phyloP scores from a whole-genome alignment of 2,329 filamentous ascomycete species.

The Fusarium sp. region DNA sequence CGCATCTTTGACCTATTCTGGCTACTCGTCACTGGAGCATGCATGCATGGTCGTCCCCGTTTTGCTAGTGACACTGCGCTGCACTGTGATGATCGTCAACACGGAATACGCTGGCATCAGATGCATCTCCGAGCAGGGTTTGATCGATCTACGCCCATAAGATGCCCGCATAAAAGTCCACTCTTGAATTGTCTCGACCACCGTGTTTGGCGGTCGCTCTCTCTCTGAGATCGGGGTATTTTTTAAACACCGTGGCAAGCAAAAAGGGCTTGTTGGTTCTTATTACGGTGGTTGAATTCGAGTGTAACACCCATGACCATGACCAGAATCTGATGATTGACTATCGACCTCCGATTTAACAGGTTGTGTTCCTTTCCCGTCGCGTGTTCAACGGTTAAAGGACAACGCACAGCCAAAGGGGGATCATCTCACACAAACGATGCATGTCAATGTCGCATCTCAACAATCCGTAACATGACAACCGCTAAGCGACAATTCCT shows the following conservation, averaged over 20 bases:
- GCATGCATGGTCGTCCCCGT: constrained; percentile 17
- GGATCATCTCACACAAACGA: constrained; percentile 28
- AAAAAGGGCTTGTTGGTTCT: constrained; percentile 12
- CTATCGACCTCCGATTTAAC: constrained; percentile 2
- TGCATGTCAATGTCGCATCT: constrained; percentile 31
- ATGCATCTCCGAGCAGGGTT: background rate
- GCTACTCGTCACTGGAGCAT: constrained; percentile 17
- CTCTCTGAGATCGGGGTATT: background rate
- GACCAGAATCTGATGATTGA: constrained; percentile 6
- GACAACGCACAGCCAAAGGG: constrained; percentile 15
- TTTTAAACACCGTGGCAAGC: background rate
- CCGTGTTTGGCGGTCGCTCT: background rate
- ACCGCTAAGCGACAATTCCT: constrained; percentile 1
- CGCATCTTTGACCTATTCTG: constrained; percentile 18
- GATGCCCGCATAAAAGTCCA: constrained; percentile 3
- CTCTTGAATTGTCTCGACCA: background rate
- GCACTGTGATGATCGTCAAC: constrained; percentile 18
- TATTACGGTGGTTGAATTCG: constrained; percentile 2
- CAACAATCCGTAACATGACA: constrained; percentile 16
- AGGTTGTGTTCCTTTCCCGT: constrained; percentile 25
- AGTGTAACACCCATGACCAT: constrained; percentile 13
- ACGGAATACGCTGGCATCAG: constrained; percentile 3
- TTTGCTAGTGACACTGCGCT: constrained; percentile 26
- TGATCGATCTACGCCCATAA: constrained; percentile 10
- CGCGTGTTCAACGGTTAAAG: constrained; percentile 38